Base-by-base conservation (phyloP, 108 stramenopile species). In the Nannochloropsis gaditana region DNA sequence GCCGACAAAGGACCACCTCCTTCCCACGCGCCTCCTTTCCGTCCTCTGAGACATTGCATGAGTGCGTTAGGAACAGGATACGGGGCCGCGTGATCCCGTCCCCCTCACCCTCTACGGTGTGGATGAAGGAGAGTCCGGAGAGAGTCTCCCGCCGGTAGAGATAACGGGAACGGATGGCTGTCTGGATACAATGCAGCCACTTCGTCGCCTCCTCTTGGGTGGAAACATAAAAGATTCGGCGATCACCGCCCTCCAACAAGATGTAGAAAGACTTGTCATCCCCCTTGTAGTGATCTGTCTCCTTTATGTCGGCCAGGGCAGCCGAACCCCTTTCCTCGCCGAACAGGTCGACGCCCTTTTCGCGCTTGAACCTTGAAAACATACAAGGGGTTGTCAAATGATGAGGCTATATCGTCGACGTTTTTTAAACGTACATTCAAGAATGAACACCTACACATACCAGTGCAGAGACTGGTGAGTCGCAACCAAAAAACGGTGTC, bases 281-380 rank as follows among this genome's bases (percentile, higher is more conserved):
- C 19, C 59, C 59, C 19, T 15, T 15, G 59, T 5, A n/a, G 59
- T n/a, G 2, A 73, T 73, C 59, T 4, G 59, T n/a, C n/a, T 73
- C 59, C 4, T 15, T 73, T 5, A 86, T 80, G 50, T 84, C 31
- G 42, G 45, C 44, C 15, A 86, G 86, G 42, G 21, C 21, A 11
- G 82, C 17, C 43, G 81, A 42, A 8, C 86, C 86, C 83, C 86
- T 15, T 43, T 86, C 86, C 47, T 86, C 86, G 5, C 86, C 86
- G 42, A 86, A 86, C 2, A 86, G 83, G 5, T 86, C 83, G 2
- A 82, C 41, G 9, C 83, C 83, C 21, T 86, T 82, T 9, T 82
- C 86, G n/a, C 83, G 42, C 42, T 86, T 84, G 83, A 86, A 86
- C 83, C 86, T 73, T 31, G 31, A 31, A 31, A 31, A 31, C 0